Conservation (phyloP, 2,329 filamentous ascomycete species). For the Scolecobasidium constrictum region DNA sequence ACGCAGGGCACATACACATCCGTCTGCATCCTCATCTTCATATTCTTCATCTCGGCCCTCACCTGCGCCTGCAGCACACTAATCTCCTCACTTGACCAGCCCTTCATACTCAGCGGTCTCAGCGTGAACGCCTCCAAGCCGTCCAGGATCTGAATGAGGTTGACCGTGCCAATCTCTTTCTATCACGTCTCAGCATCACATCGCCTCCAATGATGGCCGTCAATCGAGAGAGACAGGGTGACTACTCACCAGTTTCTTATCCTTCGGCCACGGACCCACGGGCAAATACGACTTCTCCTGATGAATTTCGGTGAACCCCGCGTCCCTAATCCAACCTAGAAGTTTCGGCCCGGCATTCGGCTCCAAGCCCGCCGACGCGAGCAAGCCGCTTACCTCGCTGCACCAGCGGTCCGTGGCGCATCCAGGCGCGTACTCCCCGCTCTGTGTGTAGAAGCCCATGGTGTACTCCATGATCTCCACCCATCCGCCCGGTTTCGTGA, state of each 20-base stretch:
- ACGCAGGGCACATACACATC: too few species aligned
- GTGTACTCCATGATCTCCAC: conserved; percentile 40
- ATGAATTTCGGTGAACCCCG: conserved; percentile 21
- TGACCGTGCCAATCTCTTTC: conserved; percentile 15
- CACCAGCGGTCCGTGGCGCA: conserved; percentile 13
- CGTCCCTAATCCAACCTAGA: conserved; percentile 22
- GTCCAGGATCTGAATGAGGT: conserved; percentile 15
- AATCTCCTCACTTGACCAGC: too few species aligned
- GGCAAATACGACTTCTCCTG: conserved; percentile 12
- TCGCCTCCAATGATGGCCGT: too few species aligned
- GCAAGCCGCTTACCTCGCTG: conserved; percentile 10
- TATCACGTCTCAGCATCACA: too few species aligned
- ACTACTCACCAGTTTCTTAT: conserved; percentile 17
- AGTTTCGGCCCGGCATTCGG: conserved; percentile 21
- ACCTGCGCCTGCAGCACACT: too few species aligned
- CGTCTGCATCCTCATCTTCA: too few species aligned
- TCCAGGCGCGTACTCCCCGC: conserved; percentile 24
- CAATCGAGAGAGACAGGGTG: too few species aligned
- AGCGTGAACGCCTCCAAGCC: conserved; percentile 19
- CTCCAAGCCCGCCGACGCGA: conserved; percentile 12
- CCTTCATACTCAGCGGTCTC: too few species aligned
- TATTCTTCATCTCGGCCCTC: too few species aligned
- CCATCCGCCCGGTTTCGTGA: conserved; percentile 35
- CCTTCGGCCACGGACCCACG: conserved; percentile 14
- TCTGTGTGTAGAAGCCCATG: conserved; percentile 26